Conservation (phyloP, 2,329 filamentous ascomycete genomes). For the Xylaria sp. region DNA sequence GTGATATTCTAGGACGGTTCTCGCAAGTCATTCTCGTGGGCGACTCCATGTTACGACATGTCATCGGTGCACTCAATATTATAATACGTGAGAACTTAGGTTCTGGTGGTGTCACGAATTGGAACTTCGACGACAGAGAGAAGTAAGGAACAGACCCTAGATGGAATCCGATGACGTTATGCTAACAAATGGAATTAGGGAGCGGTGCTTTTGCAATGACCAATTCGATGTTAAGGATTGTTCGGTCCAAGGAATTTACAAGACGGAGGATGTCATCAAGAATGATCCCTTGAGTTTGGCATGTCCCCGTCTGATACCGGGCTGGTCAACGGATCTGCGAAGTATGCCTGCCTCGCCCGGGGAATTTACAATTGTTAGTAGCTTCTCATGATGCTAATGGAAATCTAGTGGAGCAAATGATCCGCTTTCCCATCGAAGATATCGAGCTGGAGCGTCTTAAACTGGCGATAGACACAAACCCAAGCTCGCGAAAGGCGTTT, state of each 20-base stretch:
- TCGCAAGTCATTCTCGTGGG: constrained; percentile 59
- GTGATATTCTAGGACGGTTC: constrained; percentile 56
- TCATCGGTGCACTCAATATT: constrained; percentile 59
- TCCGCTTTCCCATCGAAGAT: constrained; percentile 54
- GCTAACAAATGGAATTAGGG: constrained; percentile 43
- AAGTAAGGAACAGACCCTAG: constrained; percentile 43
- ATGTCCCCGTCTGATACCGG: constrained; percentile 50
- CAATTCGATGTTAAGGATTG: constrained; percentile 61
- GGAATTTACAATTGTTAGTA: background rate
- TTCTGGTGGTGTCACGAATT: constrained; percentile 60
- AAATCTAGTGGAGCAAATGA: constrained; percentile 54
- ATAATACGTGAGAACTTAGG: constrained; percentile 57
- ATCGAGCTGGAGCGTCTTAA: constrained; percentile 54
- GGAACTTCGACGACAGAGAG: constrained; percentile 59
- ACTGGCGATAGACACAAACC: constrained; percentile 47
- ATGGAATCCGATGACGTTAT: background rate
- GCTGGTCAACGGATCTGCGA: constrained; percentile 44
- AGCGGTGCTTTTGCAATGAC: constrained; percentile 59
- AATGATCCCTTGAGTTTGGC: constrained; percentile 55
- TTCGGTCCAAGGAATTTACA: constrained; percentile 60
- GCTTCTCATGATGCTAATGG: constrained; percentile 20
- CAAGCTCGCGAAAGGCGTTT: constrained; percentile 52
- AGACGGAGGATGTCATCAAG: constrained; percentile 55
- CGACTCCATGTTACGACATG: constrained; percentile 60
- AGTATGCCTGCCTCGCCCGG: constrained; percentile 36